Conservation (phyloP, 371 early-diverging fungal genomes). For the Rhizopus delemar region DNA sequence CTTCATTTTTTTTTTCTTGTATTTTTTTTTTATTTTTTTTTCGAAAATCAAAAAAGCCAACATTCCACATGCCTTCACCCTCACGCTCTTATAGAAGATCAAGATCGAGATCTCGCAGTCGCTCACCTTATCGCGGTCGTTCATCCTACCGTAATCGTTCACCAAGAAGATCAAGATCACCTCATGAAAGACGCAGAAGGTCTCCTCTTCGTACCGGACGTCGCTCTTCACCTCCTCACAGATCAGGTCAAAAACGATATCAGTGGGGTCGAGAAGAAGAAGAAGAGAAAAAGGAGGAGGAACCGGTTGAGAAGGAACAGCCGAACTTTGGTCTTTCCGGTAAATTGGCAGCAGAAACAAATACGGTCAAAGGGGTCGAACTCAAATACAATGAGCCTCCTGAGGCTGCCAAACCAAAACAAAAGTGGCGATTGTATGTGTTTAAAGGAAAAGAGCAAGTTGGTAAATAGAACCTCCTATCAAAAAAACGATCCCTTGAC, state of each 20-base stretch:
- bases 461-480: conserved; percentile 46
- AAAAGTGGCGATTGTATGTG: conserved; percentile 84
- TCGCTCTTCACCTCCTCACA: conserved; percentile 12
- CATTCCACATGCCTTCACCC: conserved; percentile 12
- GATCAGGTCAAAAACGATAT: conserved; percentile 31
- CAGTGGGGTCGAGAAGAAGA: conserved; percentile 34
- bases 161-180: conserved; percentile 19
- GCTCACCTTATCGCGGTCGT: conserved; percentile 2
- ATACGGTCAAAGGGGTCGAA: conserved; percentile 79
- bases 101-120: conserved; percentile 5
- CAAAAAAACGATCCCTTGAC: neutral
- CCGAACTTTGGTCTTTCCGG: conserved; percentile 88
- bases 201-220: conserved; percentile 25
- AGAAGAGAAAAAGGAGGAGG: conserved; percentile 40
- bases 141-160: neutral
- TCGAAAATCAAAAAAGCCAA: too few species aligned
- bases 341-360: conserved; percentile 82
- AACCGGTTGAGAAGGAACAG: conserved; percentile 54
- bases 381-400: conserved; percentile 90
- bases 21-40: too few species aligned
- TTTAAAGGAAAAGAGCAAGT: conserved; percentile 89
- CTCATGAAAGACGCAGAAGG: conserved; percentile 19
- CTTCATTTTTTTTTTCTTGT: too few species aligned
- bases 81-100: conserved; percentile 8
- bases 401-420: conserved; percentile 80